Conservation (phyloP, 768 basidiomycete species). For the Serendipita indica region DNA sequence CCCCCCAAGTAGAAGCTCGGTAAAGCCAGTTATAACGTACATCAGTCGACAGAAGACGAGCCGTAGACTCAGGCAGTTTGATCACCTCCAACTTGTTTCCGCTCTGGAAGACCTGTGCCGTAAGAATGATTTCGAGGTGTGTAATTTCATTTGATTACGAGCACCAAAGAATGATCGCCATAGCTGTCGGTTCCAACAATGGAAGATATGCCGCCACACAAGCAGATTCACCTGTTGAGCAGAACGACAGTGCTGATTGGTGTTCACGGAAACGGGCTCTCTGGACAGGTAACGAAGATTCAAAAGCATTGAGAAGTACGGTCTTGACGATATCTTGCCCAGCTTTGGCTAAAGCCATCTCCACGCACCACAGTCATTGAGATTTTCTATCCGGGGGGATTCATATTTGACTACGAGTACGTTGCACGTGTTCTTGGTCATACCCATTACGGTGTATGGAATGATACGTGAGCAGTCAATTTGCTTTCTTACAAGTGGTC, state of each 20-base stretch:
- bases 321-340: slow-evolving; percentile 16
- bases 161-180: not conserved
- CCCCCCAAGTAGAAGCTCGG: slow-evolving; percentile 23
- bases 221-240: not conserved
- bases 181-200: not conserved
- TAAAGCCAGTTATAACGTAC: slow-evolving; percentile 66
- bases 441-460: slow-evolving; percentile 25
- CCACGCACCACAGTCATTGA: slow-evolving; percentile 25
- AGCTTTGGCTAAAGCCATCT: slow-evolving; percentile 26
- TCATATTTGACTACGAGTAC: slow-evolving; percentile 26
- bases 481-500: not conserved
- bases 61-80: slow-evolving; percentile 53
- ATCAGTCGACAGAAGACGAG: slow-evolving; percentile 82
- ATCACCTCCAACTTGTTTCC: slow-evolving; percentile 65
- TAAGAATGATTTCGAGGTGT: slow-evolving; percentile 68
- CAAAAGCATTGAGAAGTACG: not conserved
- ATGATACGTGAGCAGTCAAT: slow-evolving; percentile 15
- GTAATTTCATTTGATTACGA: slow-evolving; percentile 41
- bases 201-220: not conserved
- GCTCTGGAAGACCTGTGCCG: slow-evolving; percentile 58
- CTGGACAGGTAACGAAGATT: slow-evolving; percentile 6
- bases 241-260: slow-evolving; percentile 1
- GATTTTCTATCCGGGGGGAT: slow-evolving; percentile 27
- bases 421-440: slow-evolving; percentile 22
- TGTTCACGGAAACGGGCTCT: slow-evolving; percentile 10